These are phyloP conservation scores for Phytopythium cucurbitacearum DNA, from an alignment of 352 stramenopile genomes.

Conservation along the genomic window DNA sequence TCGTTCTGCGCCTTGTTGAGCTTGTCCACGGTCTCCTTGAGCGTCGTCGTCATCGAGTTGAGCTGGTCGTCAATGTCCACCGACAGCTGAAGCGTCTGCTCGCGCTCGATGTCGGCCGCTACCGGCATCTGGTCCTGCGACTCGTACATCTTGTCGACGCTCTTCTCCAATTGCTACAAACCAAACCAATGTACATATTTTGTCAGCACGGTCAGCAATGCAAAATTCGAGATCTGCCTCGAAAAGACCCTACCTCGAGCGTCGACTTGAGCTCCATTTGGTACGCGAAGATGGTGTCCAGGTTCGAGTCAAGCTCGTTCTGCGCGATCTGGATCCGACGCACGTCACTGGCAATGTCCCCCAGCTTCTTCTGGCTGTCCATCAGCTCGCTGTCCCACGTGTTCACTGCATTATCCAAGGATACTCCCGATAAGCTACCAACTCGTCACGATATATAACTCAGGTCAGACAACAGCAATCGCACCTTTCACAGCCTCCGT, in stretches of 20 bases:
- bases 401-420: constrained; percentile 41
- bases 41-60: constrained; percentile 81
- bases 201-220: not conserved
- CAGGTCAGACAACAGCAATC: not conserved
- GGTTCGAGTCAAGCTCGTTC: constrained; percentile 81
- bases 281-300: constrained; percentile 87
- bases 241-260: constrained; percentile 48
- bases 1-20: constrained; percentile 82
- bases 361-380: constrained; percentile 82
- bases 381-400: constrained; percentile 83
- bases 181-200: not conserved
- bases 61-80: constrained; percentile 86
- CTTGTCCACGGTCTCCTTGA: constrained; percentile 86
- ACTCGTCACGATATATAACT: too few relatives aligned
- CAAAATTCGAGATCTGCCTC: constrained; percentile 1
- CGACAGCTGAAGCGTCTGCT: constrained; percentile 83
- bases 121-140: constrained; percentile 81
- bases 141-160: constrained; percentile 89
- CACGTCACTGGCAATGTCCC: constrained; percentile 78
- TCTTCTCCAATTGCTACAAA: constrained; percentile 79
- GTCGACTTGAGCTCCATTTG: constrained; percentile 88
- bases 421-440: too few relatives aligned
- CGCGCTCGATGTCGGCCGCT: constrained; percentile 79
- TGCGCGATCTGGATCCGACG: constrained; percentile 82
- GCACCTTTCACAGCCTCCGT: constrained; percentile 84